Base-by-base conservation (phyloP, 768 basidiomycete genomes). In the Macrolepiota albuminosa region DNA sequence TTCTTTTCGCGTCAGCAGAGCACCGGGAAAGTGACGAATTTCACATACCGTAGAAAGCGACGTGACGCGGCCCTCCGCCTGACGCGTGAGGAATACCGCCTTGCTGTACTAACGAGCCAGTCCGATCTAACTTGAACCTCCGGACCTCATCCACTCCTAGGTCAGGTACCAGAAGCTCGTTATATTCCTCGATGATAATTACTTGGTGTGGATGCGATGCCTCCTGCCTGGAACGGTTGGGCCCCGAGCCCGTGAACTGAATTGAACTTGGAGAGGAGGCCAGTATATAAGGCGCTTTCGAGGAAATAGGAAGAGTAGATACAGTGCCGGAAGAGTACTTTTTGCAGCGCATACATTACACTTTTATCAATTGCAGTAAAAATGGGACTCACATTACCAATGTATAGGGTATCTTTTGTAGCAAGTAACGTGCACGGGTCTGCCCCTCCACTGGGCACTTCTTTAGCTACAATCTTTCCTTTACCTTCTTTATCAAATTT, bases 161-260 rank as follows among this genome's bases (percentile, higher is more conserved):
- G 70, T 94, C 91, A 1, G 89, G 84, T 1, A 91, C 78, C 47
- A 92, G 78, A 13, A 93, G 72, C 63, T 90, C 88, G 31, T 75
- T 67, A 51, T 78, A 75, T 18, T 75, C 71, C 34, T 78, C 70
- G 43, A 82, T 78, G 14, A 85, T 66, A 58, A 80, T 66, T 37
- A 86, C 83, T 66, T 93, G 88, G 72, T 94, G 93, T 0, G 90
- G 88, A 68, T 95, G 93, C 4, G 91, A 79, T 6, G 75, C 71
- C 57, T 85, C 81, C 68, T 95, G 93, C 37, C 93, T 81, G 21
- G 81, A 80, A 6, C 69, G 66, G 67, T 90, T 79, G 1, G 89
- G 89, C 0, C 92, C 90, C 0, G 77, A 75, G 1, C 82, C 84
- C 14, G 67, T 69, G 49, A 91, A 78, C 47, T 75, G 68, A 33